Base-by-base conservation (phyloP, 345 rosid species). In the Eucalyptus sideroxylon region DNA sequence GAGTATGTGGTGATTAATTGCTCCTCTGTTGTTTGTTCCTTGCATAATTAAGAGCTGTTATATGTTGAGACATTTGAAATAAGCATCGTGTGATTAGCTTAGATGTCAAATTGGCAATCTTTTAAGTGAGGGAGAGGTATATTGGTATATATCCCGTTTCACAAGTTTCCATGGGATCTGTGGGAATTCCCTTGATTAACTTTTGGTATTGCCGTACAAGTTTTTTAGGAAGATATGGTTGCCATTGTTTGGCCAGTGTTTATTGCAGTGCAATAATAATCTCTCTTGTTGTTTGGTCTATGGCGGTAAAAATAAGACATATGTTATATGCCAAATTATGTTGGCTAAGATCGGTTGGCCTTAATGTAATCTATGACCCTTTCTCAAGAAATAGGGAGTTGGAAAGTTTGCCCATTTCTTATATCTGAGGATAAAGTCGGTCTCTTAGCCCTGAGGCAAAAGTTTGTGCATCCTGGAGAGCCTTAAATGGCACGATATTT, bases 1-100 rank as follows among this genome's bases (percentile, higher is more conserved):
- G 95, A 91, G 99, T 97, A 94, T 88, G 91, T 5, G 30, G 24
- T 80, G 31, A 15, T 83, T 49, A 82, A 67, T 88, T 65, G 7
- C 56, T 88, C 31, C 88, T 87, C 11, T 87, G 60, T 86, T 86
- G 47, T 60, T 56, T 40, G 42, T 23, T 26, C 85, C 47, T 21
- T 26, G 27, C 42, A 77, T 77, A 77, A 40, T 77, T 21, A 40
- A 21, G 47, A 77, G 47, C 85, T 77, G 85, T 77, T 77, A 77
- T 77, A 11, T 77, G 47, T 77, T 23, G 47, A 21, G 47, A 37
- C 85, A 21, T 11, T 77, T 40, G 85, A 77, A 77, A 21, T 77
- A 21, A 77, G 85, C 85, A 77, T 40, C 1, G 4, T 23, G 47
- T 40, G 47, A 77, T 77, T 77, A 77, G 47, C 83, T 77, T 40